phyloP scores from a whole-genome alignment of 83 land plant genomes.

The Diphasiastrum complanatum region DNA sequence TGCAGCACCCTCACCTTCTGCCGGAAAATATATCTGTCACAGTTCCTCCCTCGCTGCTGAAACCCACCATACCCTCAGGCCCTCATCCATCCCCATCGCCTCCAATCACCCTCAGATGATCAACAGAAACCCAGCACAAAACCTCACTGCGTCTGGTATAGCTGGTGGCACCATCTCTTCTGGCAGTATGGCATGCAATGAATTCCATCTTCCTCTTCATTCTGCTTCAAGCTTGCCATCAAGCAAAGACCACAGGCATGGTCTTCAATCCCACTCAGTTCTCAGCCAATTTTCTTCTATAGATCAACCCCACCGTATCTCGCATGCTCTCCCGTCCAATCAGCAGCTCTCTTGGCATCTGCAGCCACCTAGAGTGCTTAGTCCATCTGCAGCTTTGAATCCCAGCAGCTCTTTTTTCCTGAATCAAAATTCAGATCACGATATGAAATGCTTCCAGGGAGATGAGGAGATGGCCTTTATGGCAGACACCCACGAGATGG shows the following conservation, averaged over 20 bases:
- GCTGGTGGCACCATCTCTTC: constrained; percentile 1
- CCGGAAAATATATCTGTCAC: neutral
- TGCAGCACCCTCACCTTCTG: constrained; percentile 1
- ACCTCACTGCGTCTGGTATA: constrained; percentile 2
- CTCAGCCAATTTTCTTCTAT: neutral
- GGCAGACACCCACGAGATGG: too few species aligned
- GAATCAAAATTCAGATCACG: too few species aligned
- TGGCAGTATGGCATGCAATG: constrained; percentile 18
- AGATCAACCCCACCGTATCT: neutral
- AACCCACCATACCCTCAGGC: neutral
- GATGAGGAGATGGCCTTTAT: too few species aligned
- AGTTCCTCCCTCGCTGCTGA: neutral
- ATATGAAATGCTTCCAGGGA: too few species aligned
- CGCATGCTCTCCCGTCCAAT: neutral
- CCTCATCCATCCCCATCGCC: neutral
- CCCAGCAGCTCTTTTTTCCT: too few species aligned
- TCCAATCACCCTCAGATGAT: constrained; percentile 23
- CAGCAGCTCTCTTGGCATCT: neutral
- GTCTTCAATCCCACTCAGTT: neutral
- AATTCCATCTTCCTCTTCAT: neutral
- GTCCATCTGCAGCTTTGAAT: neutral
- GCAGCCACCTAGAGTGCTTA: neutral
- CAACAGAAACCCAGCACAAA: constrained; percentile 12
- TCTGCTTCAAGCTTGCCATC: constrained; percentile 1
- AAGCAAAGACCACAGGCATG: neutral